Evolutionary conservation across 1,284 basidiomycete genomes (phyloP).

Genomic region (Polyporus tsugae): DNA sequence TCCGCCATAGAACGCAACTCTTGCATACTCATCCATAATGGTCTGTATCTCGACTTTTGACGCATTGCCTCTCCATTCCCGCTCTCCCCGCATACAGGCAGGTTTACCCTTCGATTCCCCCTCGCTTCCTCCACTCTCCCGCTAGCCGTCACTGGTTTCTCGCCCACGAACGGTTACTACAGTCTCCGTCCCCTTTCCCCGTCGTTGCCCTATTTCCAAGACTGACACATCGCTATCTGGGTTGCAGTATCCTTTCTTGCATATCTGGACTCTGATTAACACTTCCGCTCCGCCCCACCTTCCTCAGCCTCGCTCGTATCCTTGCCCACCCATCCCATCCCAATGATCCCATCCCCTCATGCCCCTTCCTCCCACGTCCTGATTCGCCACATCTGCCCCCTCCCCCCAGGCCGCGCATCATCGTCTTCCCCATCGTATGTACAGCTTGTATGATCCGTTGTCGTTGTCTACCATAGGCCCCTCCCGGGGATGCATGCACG

Average conservation of each 20-base stretch:
- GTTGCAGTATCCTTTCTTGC: constrained; percentile 30
- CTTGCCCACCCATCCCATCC: constrained; percentile 2
- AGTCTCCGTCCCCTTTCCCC: constrained; percentile 1
- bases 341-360: background rate
- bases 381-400: background rate
- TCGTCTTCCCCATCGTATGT: constrained; percentile 32
- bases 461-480: constrained; percentile 29
- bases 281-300: constrained; percentile 16
- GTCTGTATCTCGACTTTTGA: constrained; percentile 25
- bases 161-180: background rate
- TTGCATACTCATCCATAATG: constrained; percentile 35
- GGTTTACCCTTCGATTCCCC: constrained; percentile 17
- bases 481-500: constrained; percentile 24
- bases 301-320: constrained; percentile 7
- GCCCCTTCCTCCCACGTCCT: constrained; percentile 4
- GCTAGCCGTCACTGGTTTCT: constrained; percentile 13
- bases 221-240: constrained; percentile 33
- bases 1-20: constrained; percentile 35
- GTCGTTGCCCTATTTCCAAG: constrained; percentile 11
- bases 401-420: constrained; percentile 13
- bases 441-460: constrained; percentile 36
- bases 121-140: constrained; percentile 6
- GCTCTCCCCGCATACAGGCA: constrained; percentile 20
- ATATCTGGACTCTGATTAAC: constrained; percentile 35
- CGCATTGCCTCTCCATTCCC: constrained; percentile 16